Evolutionary conservation across 257 asterid species (phyloP).

Genomic region (Penstemon davidsonii): DNA sequence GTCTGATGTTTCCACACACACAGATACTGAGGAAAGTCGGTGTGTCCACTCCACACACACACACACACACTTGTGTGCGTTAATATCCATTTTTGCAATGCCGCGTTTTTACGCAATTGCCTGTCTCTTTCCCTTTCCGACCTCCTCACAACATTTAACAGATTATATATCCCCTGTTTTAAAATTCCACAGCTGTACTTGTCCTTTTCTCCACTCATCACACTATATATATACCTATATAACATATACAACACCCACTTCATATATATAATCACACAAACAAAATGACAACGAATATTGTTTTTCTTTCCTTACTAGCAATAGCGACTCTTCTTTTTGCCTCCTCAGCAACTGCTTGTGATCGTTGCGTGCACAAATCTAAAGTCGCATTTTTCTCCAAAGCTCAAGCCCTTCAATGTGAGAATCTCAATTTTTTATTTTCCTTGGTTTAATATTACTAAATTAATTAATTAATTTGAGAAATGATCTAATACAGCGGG

Average conservation of each 20-base stretch:
- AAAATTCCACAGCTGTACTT: constrained; percentile 1
- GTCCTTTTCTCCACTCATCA: constrained; percentile 35
- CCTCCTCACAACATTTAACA: constrained; percentile 19
- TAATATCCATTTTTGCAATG: constrained; percentile 11
- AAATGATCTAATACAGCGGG: constrained; percentile 51
- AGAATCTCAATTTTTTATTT: constrained; percentile 5
- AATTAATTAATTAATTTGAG: neutral
- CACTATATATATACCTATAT: constrained; percentile 12
- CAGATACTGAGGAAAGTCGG: constrained; percentile 19
- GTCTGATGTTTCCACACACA: neutral
- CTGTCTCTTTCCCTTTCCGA: constrained; percentile 25
- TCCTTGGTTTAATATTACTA: too few relatives aligned
- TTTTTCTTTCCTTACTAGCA: constrained; percentile 20
- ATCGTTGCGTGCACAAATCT: constrained; percentile 58
- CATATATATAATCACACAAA: constrained; percentile 1
- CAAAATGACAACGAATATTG: constrained; percentile 7
- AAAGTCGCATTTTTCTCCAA: constrained; percentile 57
- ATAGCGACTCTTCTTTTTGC: constrained; percentile 28
- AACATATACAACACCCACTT: too few relatives aligned
- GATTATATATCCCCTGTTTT: neutral
- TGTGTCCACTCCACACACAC: constrained; percentile 16
- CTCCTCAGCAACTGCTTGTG: constrained; percentile 61
- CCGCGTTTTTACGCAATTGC: constrained; percentile 38
- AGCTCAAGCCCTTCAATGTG: constrained; percentile 56
- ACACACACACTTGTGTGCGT: constrained; percentile 15